phyloP scores from a whole-genome alignment of 805 yeast genomes.

The Metschnikowia bowlesiae region DNA sequence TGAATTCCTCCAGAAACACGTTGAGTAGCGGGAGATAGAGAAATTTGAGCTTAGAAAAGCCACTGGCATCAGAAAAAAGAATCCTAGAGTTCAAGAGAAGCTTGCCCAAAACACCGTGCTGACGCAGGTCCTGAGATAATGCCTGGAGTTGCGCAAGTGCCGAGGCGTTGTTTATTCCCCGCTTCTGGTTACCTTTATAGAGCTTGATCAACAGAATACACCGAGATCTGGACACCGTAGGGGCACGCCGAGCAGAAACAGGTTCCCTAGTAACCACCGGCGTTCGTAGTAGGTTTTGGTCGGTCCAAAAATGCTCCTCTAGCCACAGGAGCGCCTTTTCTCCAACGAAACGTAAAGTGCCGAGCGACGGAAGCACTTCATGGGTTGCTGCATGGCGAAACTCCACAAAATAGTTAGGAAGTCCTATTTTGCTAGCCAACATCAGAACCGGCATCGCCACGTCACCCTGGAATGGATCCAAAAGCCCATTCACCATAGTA shows the following conservation, averaged over 20 bases:
- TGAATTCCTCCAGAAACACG: background rate
- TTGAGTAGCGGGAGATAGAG: slow-evolving; percentile 3
- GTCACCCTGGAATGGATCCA: slow-evolving; percentile 80
- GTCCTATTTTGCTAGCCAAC: slow-evolving; percentile 60
- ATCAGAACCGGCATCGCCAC: slow-evolving; percentile 75
- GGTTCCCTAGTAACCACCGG: background rate
- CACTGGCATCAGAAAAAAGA: background rate
- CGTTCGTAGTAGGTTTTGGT: slow-evolving; percentile 5
- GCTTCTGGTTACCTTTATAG: slow-evolving; percentile 1
- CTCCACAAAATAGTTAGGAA: slow-evolving; percentile 86
- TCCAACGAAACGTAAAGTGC: slow-evolving; percentile 58
- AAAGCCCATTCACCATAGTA: slow-evolving; percentile 83
- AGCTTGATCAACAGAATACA: slow-evolving; percentile 1
- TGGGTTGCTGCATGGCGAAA: slow-evolving; percentile 88
- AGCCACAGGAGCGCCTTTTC: slow-evolving; percentile 72
- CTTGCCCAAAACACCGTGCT: background rate
- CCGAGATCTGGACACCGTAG: background rate
- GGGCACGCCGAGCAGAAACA: background rate
- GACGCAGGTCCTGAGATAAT: background rate
- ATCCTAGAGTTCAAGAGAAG: slow-evolving; percentile 3
- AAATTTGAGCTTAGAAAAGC: background rate
- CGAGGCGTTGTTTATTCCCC: background rate
- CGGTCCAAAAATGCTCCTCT: slow-evolving; percentile 64
- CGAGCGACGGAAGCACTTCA: slow-evolving; percentile 71
- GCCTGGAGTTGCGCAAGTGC: background rate